Conservation (phyloP, 2,329 filamentous ascomycete genomes). For the Tympanopsis confertula region DNA sequence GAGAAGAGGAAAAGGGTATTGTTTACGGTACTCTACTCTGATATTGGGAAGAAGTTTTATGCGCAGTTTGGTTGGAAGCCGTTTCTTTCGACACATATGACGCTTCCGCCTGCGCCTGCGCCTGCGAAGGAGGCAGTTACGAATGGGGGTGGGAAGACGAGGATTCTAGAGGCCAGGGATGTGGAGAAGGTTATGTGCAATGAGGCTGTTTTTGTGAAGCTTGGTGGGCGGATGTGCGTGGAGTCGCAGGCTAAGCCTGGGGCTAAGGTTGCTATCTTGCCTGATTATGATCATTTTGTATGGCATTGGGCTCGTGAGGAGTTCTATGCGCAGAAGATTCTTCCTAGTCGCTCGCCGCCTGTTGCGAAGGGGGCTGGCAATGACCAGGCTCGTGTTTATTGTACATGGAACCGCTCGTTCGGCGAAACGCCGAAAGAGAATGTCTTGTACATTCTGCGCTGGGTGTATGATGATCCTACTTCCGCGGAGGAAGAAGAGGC, state of each 20-base stretch:
- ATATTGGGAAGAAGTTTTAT: conserved; percentile 79
- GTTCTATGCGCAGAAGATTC: conserved; percentile 57
- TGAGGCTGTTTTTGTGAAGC: conserved; percentile 48
- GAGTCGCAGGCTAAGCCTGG: conserved; percentile 16
- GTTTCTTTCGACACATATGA: conserved; percentile 62
- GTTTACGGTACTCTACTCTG: conserved; percentile 76
- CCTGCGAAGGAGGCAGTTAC: conserved; percentile 13
- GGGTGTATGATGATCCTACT: conserved; percentile 51
- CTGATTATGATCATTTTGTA: conserved; percentile 53
- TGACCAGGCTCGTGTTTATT: conserved; percentile 50
- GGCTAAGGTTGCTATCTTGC: conserved; percentile 52
- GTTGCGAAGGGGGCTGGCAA: conserved; percentile 55
- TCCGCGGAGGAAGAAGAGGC: conserved; percentile 18
- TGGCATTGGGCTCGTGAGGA: conserved; percentile 79
- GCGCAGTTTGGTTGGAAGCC: conserved; percentile 64
- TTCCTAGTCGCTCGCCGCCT: conserved; percentile 26
- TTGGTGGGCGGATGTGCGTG: conserved; percentile 34
- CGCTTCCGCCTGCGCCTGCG: conserved; percentile 33
- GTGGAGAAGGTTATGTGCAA: conserved; percentile 50
- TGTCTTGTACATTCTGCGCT: conserved; percentile 55
- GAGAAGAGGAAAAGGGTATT: conserved; percentile 25
- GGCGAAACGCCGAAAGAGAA: conserved; percentile 48
- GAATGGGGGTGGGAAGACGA: conserved; percentile 4
- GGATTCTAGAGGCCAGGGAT: conserved; percentile 16
- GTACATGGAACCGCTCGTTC: conserved; percentile 59